Evolutionary conservation across 371 early-diverging fungal genomes (phyloP).

Genomic region (Mortierella sp.): DNA sequence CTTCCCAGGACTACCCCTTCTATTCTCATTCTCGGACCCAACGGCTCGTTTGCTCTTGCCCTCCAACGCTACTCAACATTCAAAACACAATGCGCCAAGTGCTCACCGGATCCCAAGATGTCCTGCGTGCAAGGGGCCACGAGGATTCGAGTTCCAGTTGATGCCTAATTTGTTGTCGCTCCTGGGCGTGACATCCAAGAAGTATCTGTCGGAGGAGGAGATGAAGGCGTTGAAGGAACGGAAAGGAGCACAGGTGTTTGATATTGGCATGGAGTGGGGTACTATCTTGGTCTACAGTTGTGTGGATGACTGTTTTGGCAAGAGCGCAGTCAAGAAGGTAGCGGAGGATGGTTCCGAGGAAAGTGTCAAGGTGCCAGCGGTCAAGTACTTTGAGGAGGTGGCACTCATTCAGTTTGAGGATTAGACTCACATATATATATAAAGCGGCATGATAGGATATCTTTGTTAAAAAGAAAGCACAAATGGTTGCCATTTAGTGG

Average conservation of each 20-base stretch:
- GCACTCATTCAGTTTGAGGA: slow-evolving; percentile 78
- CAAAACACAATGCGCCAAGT: slow-evolving; percentile 45
- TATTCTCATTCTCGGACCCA: slow-evolving; percentile 71
- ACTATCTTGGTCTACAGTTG: slow-evolving; percentile 90
- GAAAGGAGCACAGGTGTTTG: slow-evolving; percentile 67
- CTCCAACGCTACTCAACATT: slow-evolving; percentile 37
- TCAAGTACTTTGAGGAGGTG: slow-evolving; percentile 74
- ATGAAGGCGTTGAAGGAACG: slow-evolving; percentile 39
- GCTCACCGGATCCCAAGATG: slow-evolving; percentile 67
- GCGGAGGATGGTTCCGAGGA: slow-evolving; percentile 42
- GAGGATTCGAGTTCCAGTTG: slow-evolving; percentile 93
- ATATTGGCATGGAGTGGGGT: slow-evolving; percentile 94
- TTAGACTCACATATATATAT: background rate
- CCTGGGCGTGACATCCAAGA: slow-evolving; percentile 65
- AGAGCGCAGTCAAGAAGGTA: slow-evolving; percentile 16
- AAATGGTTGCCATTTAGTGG: too few species aligned
- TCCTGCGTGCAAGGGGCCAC: slow-evolving; percentile 74
- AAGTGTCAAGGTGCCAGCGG: slow-evolving; percentile 4
- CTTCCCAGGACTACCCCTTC: slow-evolving; percentile 78
- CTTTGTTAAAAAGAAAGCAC: too few species aligned
- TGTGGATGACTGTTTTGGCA: slow-evolving; percentile 77
- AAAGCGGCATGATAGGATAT: background rate
- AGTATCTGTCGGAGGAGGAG: slow-evolving; percentile 45
- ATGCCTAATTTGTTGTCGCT: slow-evolving; percentile 89
- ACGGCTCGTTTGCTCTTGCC: slow-evolving; percentile 58